A percentile compares a stretch with the other conserved stretches of the same genome.
phyloP scores from a whole-genome alignment of 805 yeast species.

The Candida maris region DNA sequence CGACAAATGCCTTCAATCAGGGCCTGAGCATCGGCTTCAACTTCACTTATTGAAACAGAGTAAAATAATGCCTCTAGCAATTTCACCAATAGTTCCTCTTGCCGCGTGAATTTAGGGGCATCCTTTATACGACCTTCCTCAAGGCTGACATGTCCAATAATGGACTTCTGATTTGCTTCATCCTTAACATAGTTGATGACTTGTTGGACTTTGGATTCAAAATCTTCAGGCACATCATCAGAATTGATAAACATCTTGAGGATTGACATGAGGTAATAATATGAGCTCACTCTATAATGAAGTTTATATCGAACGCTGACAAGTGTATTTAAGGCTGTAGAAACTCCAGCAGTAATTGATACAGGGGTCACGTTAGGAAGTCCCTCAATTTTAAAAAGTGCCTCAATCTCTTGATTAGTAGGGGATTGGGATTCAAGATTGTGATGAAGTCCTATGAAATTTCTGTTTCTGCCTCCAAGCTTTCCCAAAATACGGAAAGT shows the following conservation, averaged over 20 bases:
- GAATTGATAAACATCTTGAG: constrained; percentile 65
- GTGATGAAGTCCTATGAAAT: constrained; percentile 72
- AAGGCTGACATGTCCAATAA: constrained; percentile 20
- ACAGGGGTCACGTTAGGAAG: constrained; percentile 58
- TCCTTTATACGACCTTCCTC: constrained; percentile 44
- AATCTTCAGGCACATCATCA: constrained; percentile 44
- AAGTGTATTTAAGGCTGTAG: constrained; percentile 70
- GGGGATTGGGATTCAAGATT: constrained; percentile 53
- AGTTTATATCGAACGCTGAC: constrained; percentile 60
- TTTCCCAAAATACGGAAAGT: constrained; percentile 92
- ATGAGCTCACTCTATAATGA: constrained; percentile 76
- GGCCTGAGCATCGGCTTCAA: constrained; percentile 60
- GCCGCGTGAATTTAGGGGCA: constrained; percentile 47
- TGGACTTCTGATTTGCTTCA: constrained; percentile 23
- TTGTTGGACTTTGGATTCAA: constrained; percentile 41
- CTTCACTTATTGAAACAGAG: constrained; percentile 70
- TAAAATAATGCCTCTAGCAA: constrained; percentile 70
- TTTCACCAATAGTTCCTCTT: constrained; percentile 61
- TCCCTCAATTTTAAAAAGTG: constrained; percentile 70
- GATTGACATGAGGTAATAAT: constrained; percentile 61
- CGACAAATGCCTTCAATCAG: constrained; percentile 66
- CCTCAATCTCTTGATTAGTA: constrained; percentile 64
- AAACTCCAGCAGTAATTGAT: constrained; percentile 78
- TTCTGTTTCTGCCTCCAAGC: constrained; percentile 92
- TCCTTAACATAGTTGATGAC: constrained; percentile 45